Evolutionary conservation across 768 basidiomycete species (phyloP).

Genomic region (Phylloporus sp.): DNA sequence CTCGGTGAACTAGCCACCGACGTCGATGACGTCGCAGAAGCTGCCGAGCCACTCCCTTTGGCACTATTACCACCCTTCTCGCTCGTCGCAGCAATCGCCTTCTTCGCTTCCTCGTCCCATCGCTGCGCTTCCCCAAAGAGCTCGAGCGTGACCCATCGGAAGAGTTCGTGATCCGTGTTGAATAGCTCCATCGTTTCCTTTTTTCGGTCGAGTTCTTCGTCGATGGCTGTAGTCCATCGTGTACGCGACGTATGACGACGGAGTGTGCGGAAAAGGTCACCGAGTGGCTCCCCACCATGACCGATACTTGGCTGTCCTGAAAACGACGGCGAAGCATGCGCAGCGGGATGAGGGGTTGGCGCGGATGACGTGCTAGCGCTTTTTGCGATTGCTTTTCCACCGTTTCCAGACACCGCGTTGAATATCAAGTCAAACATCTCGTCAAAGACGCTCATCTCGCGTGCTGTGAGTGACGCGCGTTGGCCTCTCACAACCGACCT

Average conservation of each 20-base stretch:
- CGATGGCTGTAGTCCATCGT: conserved; percentile 48
- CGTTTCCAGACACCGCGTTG: conserved; percentile 41
- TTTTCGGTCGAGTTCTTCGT: conserved; percentile 60
- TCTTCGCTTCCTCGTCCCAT: conserved; percentile 46
- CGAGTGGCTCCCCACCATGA: conserved; percentile 22
- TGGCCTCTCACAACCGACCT: conserved; percentile 21
- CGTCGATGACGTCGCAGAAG: background rate
- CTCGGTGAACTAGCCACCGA: background rate
- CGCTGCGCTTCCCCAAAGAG: conserved; percentile 60
- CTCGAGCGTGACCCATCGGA: conserved; percentile 68
- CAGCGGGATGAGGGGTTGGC: background rate
- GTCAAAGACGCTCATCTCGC: conserved; percentile 63
- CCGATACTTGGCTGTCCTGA: conserved; percentile 17
- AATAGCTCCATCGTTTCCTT: conserved; percentile 73
- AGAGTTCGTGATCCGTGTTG: conserved; percentile 61
- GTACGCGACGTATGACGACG: conserved; percentile 47
- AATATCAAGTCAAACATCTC: conserved; percentile 76
- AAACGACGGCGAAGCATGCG: background rate
- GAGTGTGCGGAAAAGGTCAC: conserved; percentile 54
- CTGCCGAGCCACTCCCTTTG: background rate
- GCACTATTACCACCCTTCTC: background rate
- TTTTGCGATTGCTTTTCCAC: background rate
- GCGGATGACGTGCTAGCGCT: background rate
- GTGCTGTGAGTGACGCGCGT: conserved; percentile 62
- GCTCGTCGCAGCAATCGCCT: conserved; percentile 29